phyloP scores from a whole-genome alignment of 2,329 filamentous ascomycete genomes.

The Scytalidium lignicola region DNA sequence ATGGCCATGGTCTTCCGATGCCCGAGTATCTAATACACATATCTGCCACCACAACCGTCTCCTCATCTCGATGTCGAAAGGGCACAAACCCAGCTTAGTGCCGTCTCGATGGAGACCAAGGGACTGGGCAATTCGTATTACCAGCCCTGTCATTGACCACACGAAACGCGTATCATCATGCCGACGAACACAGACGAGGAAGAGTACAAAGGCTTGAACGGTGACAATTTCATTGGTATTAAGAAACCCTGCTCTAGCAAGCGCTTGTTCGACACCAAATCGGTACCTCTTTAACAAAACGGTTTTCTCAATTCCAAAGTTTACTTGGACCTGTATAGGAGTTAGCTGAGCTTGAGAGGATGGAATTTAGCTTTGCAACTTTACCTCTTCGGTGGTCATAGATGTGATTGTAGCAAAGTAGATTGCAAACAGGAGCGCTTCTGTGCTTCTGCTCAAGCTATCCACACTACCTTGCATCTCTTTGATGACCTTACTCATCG shows the following conservation, averaged over 20 bases:
- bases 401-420: slow-evolving; percentile 49
- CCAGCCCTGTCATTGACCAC: slow-evolving; percentile 55
- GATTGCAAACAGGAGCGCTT: slow-evolving; percentile 50
- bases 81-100: slow-evolving; percentile 45
- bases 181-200: slow-evolving; percentile 48
- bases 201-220: slow-evolving; percentile 50
- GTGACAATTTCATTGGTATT: slow-evolving; percentile 48
- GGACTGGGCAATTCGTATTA: slow-evolving; percentile 53
- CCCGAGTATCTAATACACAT: slow-evolving; percentile 53
- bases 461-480: slow-evolving; percentile 55
- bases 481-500: slow-evolving; percentile 55
- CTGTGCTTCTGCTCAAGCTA: slow-evolving; percentile 40
- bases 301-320: slow-evolving; percentile 37
- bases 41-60: slow-evolving; percentile 57
- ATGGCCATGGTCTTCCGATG: slow-evolving; percentile 58
- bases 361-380: no score
- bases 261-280: slow-evolving; percentile 48
- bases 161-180: slow-evolving; percentile 35
- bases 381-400: slow-evolving; percentile 26
- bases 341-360: slow-evolving; percentile 12
- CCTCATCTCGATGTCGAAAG: slow-evolving; percentile 57
- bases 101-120: slow-evolving; percentile 58
- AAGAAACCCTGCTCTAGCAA: slow-evolving; percentile 50
- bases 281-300: slow-evolving; percentile 42
- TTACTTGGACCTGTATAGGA: slow-evolving; percentile 20